Evolutionary conservation across 352 stramenopile genomes (phyloP).

Genomic region (Phytopythium cucurbitacearum): DNA sequence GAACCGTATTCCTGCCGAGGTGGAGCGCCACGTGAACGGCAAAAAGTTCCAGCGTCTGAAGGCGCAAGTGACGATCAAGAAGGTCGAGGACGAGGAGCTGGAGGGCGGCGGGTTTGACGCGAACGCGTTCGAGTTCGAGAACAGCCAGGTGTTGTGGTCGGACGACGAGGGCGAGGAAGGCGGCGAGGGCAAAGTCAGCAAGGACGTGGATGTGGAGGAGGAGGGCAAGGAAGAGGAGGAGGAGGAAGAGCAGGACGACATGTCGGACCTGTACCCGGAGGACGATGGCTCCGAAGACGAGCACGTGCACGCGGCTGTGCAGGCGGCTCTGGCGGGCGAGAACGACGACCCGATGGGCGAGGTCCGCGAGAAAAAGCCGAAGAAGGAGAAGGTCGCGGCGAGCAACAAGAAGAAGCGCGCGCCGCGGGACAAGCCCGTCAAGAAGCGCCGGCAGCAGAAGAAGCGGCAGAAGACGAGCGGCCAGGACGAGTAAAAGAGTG

Average conservation of each 20-base stretch:
- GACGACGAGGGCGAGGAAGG: constrained; percentile 56
- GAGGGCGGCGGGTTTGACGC: constrained; percentile 57
- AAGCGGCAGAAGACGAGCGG: constrained; percentile 6
- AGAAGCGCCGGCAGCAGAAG: constrained; percentile 12
- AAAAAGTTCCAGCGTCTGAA: constrained; percentile 85
- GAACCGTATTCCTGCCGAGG: constrained; percentile 86
- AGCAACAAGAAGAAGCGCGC: constrained; percentile 6
- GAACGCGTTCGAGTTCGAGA: constrained; percentile 80
- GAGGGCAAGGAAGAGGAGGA: constrained; percentile 13
- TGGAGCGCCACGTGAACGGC: constrained; percentile 88
- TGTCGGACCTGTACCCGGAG: constrained; percentile 61
- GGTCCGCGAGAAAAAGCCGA: constrained; percentile 10
- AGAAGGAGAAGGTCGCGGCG: constrained; percentile 1
- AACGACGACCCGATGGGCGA: constrained; percentile 22
- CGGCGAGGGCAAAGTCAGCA: constrained; percentile 2
- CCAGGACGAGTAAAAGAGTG: too few relatives aligned
- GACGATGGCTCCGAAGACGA: constrained; percentile 40
- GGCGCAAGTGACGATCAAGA: constrained; percentile 56
- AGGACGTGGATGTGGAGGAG: constrained; percentile 11
- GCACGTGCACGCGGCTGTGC: constrained; percentile 31
- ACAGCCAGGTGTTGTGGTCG: constrained; percentile 66
- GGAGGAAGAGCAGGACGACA: constrained; percentile 27
- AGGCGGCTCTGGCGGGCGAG: constrained; percentile 31
- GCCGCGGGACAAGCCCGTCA: constrained; percentile 7
- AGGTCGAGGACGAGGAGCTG: constrained; percentile 22